Evolutionary conservation across 2,329 filamentous ascomycete genomes (phyloP), one percentile per base, ranked within the genome.

Genomic region (Colletotrichum horii): DNA sequence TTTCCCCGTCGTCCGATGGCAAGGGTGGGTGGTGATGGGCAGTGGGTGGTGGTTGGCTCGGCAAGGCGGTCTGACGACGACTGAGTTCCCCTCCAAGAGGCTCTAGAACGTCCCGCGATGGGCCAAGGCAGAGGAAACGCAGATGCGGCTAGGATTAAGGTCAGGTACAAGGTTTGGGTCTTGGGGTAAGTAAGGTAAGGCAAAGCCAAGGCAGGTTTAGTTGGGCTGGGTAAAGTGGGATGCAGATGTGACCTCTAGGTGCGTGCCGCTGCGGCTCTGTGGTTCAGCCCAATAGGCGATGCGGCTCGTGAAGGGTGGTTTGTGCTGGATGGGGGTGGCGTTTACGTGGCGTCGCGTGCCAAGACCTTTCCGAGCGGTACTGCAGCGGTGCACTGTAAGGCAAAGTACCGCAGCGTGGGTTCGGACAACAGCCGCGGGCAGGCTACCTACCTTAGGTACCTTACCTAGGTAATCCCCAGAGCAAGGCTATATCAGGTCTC

Each of bases 301-400:
- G 65, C 43, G 68, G 58, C 36, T 70, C 70, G 72, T 52, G 43
- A 52, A 52, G 43, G n/a, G 43, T 52, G 43, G 43, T 61, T 64
- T 66, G 58, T 62, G n/a, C 28, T 30, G 32, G 32, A 66, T 52
- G 61, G 73, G 56, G 69, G 55, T 58, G 64, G 69, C 56, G 64
- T 70, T 75, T 75, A 70, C 73, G 73, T 75, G 69, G 73, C 70
- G 73, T 75, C 58, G 73, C 56, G 69, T 52, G 43, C 43, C 43
- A 52, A 52, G 73, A 70, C 65, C 61, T 56, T 64, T 9, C 30
- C 28, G 69, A 34, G 43, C 43, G 43, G 43, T 52, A 24, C 43
- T n/a, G 43, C 43, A 52, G n/a, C 12, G 43, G n/a, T 52, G 43
- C 43, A 52, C 43, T 52, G 43, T 22, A 52, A n/a, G 56, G 55